Evolutionary conservation across 176 grass and related monocot genomes (phyloP), one percentile per base, ranked within the genome.

Genomic region (Pontederia crassipes): DNA sequence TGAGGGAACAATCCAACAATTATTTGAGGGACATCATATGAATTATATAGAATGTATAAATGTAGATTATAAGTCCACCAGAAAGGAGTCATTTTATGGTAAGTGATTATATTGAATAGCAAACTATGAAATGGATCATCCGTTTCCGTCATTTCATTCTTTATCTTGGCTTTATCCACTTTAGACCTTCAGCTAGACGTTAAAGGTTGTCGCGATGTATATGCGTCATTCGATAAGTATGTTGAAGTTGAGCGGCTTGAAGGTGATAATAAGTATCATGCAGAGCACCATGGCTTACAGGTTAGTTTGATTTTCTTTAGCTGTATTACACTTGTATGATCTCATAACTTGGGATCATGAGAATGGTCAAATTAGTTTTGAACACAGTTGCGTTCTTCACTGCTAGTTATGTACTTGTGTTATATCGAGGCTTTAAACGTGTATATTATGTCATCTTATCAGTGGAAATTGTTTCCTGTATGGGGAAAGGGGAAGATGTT

Each of bases 11-110:
- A 95, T 95, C 4, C 85, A 86, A 57, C 47, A 89, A 48, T 89
- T 95, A 77, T 95, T 95, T 83, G 89, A 95, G 83, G 89, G 89
- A 56, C 89, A 89, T 67, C 71, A 95, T 77, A 89, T 95, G 69
- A 95, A 89, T 74, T 95, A 95, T 55, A 86, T 95, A 3, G 89
- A 95, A 67, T 95, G 89, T 52, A 95, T 95, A 62, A 95, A 95
- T 11, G 85, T 95, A 57, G 82, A 95, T 75, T 89, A 83, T 48
- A 95, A 89, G 71, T 95, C 89, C 54, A 89, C 35, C 77, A 79
- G 85, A 49, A 95, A 95, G 74, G 89, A 95, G 47, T 89, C 89
- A 15, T 95, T 95, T 73, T 95, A 95, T 75, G 89, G 89, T 89
- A 83, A 15, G 45, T 62, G 2, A 70, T 66, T 17, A 45, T 28